Evolutionary conservation across 352 stramenopile genomes (phyloP).

Genomic region (Peronosclerospora sorghi): DNA sequence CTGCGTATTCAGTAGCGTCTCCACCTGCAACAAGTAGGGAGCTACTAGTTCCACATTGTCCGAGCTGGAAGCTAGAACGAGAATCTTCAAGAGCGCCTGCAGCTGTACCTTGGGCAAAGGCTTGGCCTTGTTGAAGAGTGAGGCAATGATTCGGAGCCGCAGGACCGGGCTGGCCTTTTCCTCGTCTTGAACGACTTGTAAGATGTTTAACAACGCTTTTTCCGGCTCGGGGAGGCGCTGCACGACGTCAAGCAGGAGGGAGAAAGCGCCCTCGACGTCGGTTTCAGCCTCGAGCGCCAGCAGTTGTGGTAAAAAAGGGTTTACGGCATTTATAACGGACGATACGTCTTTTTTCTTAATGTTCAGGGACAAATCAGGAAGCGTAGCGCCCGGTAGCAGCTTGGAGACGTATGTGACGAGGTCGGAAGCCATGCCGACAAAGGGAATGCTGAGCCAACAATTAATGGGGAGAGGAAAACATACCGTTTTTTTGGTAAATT

Average conservation of each 20-base stretch:
- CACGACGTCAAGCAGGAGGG: slow-evolving; percentile 49
- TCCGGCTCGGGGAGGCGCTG: slow-evolving; percentile 25
- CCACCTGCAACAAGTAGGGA: slow-evolving; percentile 61
- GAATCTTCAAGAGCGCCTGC: slow-evolving; percentile 45
- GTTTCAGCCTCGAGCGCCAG: slow-evolving; percentile 62
- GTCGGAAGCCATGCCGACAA: slow-evolving; percentile 28
- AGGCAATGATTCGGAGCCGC: slow-evolving; percentile 54
- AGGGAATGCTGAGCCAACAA: not conserved
- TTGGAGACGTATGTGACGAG: slow-evolving; percentile 74
- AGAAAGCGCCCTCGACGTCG: slow-evolving; percentile 68
- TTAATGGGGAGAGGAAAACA: no score
- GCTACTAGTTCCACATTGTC: slow-evolving; percentile 48
- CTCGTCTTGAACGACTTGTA: slow-evolving; percentile 34
- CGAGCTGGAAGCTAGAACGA: slow-evolving; percentile 46
- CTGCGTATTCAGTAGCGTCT: slow-evolving; percentile 37
- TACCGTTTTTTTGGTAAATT: no score
- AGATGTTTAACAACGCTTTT: slow-evolving; percentile 31
- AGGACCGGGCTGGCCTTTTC: slow-evolving; percentile 49
- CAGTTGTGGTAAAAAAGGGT: slow-evolving; percentile 40
- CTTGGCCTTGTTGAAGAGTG: slow-evolving; percentile 67
- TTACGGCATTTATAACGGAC: slow-evolving; percentile 36
- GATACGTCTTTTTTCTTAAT: slow-evolving; percentile 56
- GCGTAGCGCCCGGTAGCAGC: slow-evolving; percentile 37
- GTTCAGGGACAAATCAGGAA: slow-evolving; percentile 37
- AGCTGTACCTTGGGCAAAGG: slow-evolving; percentile 53